A percentile compares a stretch with the other conserved stretches of the same genome.
These are phyloP conservation scores for Penicillium sp. DNA, from an alignment of 2,329 filamentous ascomycete genomes.

Conservation along the genomic window DNA sequence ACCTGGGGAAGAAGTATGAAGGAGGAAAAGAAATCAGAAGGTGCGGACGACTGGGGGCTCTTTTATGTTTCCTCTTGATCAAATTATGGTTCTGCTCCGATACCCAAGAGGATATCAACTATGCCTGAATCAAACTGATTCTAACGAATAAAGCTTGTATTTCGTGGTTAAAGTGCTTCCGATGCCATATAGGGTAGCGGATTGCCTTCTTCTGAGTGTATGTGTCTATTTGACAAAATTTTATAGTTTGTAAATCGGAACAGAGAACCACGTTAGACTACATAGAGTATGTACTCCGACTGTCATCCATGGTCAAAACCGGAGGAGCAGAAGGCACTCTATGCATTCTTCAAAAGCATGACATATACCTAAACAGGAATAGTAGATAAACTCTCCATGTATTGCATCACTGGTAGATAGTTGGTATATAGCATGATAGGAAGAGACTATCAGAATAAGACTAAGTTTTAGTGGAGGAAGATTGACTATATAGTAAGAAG, in stretches of 20 bases:
- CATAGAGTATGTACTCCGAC: neutral
- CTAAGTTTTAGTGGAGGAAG: neutral
- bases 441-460: neutral
- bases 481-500: neutral
- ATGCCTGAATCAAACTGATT: neutral
- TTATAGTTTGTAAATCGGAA: no score
- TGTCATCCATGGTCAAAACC: neutral
- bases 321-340: neutral
- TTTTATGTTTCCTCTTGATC: neutral
- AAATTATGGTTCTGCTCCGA: neutral
- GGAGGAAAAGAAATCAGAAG: neutral
- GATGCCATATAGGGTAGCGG: no score
- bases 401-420: neutral
- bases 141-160: neutral
- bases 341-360: neutral
- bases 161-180: neutral
- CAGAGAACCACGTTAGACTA: neutral
- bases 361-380: neutral
- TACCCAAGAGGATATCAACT: neutral
- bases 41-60: neutral
- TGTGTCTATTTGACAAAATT: neutral
- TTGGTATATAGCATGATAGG: no score
- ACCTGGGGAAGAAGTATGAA: neutral
- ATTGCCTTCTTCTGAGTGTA: neutral
- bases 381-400: neutral